Base-by-base conservation (phyloP, 2,329 filamentous ascomycete species). In the Mollisia scopiformis region DNA sequence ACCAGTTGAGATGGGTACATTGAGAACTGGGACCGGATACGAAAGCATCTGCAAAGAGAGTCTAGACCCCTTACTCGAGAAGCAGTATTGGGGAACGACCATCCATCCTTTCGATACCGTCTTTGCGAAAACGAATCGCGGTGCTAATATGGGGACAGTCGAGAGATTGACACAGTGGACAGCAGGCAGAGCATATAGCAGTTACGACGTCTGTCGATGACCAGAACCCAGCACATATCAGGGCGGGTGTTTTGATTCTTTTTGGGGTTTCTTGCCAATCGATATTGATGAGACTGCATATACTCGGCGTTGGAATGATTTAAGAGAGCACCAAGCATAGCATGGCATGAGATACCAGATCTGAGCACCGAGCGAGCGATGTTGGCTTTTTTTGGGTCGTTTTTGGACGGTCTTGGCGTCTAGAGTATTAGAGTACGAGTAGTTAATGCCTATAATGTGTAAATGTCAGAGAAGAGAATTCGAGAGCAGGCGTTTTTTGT, bases 81-180 rank as follows among this genome's bases (percentile, higher is more conserved):
- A 58, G 2, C 53, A 49, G 11, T 71, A 71, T 41, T 69, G 65
- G 43, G 71, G 70, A 8, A 69, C 61, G 8, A 65, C 66, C 56
- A 23, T 71, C 3, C 69, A 71, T 63, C 71, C 71, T 5, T 72
- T 61, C 21, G 68, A 72, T 59, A 71, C 67, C 2, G 52, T 71
- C 6, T 72, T 71, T 54, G 57, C 61, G 19, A 72, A 72, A 58
- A 66, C 66, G 4, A 69, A 71, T 54, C 39, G 69, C 13, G 46
- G 63, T 19, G 62, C 69, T 30, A 63, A 66, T 39, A 50, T 47
- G 2, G 41, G 63, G 3, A 54, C 55, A 16, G 31, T 71, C 19
- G 58, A 66, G 19, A 55, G 55, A 25, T 52, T 69, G 58, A 69
- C 67, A 8, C 62, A 67, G 53, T 71, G 69, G 69, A 61, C 57